These are phyloP conservation scores for Hyaloscypha bicolor DNA, from an alignment of 495 filamentous ascomycete genomes.

Conservation along the genomic window DNA sequence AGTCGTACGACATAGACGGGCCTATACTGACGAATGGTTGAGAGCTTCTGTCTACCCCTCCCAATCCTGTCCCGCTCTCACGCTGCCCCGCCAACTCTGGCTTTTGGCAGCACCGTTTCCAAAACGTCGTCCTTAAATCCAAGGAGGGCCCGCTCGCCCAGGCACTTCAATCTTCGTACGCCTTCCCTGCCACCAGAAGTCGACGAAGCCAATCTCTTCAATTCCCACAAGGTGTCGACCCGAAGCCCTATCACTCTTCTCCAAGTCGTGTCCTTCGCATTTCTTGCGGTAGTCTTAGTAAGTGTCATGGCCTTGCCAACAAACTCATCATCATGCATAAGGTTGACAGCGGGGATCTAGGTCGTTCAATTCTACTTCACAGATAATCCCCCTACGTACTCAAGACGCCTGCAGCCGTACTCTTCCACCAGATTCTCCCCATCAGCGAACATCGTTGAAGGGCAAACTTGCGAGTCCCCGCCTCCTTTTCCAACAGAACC, in stretches of 20 bases:
- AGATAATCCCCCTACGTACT: constrained; percentile 18
- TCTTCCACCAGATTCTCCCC: constrained; percentile 41
- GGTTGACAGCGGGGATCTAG: constrained; percentile 16
- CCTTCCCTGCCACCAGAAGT: constrained; percentile 2
- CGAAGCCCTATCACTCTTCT: constrained; percentile 31
- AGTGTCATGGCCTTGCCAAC: constrained; percentile 31
- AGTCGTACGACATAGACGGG: constrained; percentile 21
- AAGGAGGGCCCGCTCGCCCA: constrained; percentile 31
- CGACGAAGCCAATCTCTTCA: constrained; percentile 19
- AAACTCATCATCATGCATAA: background rate
- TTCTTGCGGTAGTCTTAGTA: constrained; percentile 49
- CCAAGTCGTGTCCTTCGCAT: constrained; percentile 43
- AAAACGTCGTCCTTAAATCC: constrained; percentile 34
- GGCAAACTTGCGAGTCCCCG: constrained; percentile 48
- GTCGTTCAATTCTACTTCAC: constrained; percentile 30
- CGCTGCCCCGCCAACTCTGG: constrained; percentile 31
- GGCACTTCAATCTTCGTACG: constrained; percentile 17
- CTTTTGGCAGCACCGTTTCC: constrained; percentile 21
- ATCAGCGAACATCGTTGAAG: constrained; percentile 39
- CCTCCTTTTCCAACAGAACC: constrained; percentile 48
- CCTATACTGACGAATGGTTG: constrained; percentile 21
- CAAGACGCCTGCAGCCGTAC: constrained; percentile 11
- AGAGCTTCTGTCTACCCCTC: constrained; percentile 11
- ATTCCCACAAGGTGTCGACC: constrained; percentile 29
- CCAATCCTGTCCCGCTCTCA: background rate